phyloP scores from a whole-genome alignment of 345 rosid genomes.

The Melastoma malabathricum region DNA sequence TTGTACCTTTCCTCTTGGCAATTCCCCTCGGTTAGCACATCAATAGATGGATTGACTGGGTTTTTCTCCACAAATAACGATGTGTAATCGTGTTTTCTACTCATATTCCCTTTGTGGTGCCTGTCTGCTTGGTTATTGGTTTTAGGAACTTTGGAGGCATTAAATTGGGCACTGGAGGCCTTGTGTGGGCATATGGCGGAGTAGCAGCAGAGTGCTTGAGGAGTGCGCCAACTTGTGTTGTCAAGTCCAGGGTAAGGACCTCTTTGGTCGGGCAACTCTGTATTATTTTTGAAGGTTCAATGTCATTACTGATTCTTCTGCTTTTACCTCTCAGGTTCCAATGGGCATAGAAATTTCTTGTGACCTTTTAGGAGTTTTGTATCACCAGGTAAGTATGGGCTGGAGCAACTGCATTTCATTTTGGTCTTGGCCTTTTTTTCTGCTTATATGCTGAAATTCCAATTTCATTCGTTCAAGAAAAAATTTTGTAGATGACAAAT shows the following conservation, averaged over 20 bases:
- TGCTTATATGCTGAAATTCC: no score
- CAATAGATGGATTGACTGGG: no score
- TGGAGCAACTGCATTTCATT: no score
- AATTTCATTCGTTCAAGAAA: no score
- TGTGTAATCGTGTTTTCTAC: not conserved
- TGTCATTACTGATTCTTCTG: not conserved
- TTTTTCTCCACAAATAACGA: no score
- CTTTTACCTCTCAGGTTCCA: slow-evolving; percentile 29
- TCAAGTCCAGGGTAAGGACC: slow-evolving; percentile 57
- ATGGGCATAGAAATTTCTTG: slow-evolving; percentile 75
- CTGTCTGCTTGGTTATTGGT: not conserved
- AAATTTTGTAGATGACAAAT: no score
- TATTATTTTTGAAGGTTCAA: not conserved
- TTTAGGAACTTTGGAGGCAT: slow-evolving; percentile 89
- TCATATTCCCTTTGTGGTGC: not conserved
- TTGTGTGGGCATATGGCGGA: slow-evolving; percentile 83
- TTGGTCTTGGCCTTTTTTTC: no score
- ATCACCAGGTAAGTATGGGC: slow-evolving; percentile 54
- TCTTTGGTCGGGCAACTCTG: not conserved
- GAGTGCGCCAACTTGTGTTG: slow-evolving; percentile 49
- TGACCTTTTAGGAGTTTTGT: slow-evolving; percentile 65
- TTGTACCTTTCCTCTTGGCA: no score
- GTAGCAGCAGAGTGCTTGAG: slow-evolving; percentile 81
- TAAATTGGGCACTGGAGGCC: slow-evolving; percentile 85
- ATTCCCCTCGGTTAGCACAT: no score